A percentile compares a stretch with the other conserved stretches of the same genome.
These are phyloP conservation scores for Saccharomycopsis sp. DNA, from an alignment of 805 yeast species.

Conservation along the genomic window DNA sequence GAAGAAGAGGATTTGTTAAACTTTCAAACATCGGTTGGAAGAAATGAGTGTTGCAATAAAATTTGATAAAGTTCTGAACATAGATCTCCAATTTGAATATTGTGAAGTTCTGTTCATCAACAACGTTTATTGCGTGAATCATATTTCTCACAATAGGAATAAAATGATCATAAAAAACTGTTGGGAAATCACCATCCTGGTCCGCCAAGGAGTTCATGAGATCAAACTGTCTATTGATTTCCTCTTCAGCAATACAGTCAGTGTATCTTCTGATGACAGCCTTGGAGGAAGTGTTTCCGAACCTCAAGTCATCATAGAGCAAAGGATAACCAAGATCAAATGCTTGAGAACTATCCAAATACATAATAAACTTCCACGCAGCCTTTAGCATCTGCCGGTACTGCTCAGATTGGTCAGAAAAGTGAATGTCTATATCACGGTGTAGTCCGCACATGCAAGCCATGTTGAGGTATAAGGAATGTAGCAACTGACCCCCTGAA, in stretches of 20 bases:
- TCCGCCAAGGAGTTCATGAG: conserved; percentile 5
- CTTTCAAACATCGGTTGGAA: conserved; percentile 15
- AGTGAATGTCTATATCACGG: conserved; percentile 14
- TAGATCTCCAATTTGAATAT: conserved; percentile 14
- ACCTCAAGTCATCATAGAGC: conserved; percentile 11
- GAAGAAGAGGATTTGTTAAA: conserved; percentile 18
- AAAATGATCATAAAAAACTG: conserved; percentile 9
- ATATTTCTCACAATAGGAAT: conserved; percentile 15
- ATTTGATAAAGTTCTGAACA: conserved; percentile 14
- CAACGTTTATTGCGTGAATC: conserved; percentile 12
- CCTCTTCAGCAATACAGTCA: conserved; percentile 10
- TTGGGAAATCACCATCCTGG: conserved; percentile 2
- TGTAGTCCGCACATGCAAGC: conserved; percentile 21
- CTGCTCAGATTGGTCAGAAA: conserved; percentile 4
- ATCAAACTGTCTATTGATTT: conserved; percentile 14
- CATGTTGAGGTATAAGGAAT: conserved; percentile 12
- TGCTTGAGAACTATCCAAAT: conserved; percentile 17
- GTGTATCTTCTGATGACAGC: conserved; percentile 1
- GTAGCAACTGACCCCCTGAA: conserved; percentile 18
- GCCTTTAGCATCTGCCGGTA: conserved; percentile 13
- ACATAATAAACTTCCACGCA: conserved; percentile 16
- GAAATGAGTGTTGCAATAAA: conserved; percentile 10
- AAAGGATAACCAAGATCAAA: conserved; percentile 21
- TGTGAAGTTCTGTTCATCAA: conserved; percentile 8
- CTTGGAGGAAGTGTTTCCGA: background rate